These are phyloP conservation scores for Alternaria triticina DNA, from an alignment of 2,329 filamentous ascomycete species.

Conservation along the genomic window DNA sequence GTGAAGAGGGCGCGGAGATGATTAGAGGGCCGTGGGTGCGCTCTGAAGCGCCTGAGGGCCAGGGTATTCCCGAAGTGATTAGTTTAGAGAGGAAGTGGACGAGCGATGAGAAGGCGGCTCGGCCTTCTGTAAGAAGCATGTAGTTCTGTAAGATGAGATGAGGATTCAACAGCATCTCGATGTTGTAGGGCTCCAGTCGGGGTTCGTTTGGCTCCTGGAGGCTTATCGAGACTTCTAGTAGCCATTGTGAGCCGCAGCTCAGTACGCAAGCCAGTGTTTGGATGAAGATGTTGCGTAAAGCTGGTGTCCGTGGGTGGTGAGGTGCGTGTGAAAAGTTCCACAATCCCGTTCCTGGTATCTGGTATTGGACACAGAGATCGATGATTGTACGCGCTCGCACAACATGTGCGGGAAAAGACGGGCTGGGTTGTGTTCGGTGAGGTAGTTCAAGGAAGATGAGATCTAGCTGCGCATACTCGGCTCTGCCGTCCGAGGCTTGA, in stretches of 20 bases:
- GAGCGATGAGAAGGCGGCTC: slow-evolving; percentile 22
- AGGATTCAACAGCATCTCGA: slow-evolving; percentile 37
- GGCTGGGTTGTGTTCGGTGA: slow-evolving; percentile 35
- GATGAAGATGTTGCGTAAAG: slow-evolving; percentile 51
- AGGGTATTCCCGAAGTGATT: slow-evolving; percentile 42
- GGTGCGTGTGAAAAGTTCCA: slow-evolving; percentile 37
- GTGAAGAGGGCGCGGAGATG: slow-evolving; percentile 21
- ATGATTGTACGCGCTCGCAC: slow-evolving; percentile 45
- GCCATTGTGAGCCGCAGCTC: slow-evolving; percentile 49
- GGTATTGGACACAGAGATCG: slow-evolving; percentile 39
- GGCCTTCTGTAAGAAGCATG: slow-evolving; percentile 34
- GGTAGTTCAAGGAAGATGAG: slow-evolving; percentile 48
- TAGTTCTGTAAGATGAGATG: slow-evolving; percentile 48
- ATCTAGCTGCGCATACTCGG: slow-evolving; percentile 50
- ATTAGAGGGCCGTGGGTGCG: slow-evolving; percentile 41
- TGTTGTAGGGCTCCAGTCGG: slow-evolving; percentile 19
- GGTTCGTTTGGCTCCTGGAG: slow-evolving; percentile 24
- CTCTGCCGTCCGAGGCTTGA: slow-evolving; percentile 41
- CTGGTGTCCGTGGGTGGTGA: slow-evolving; percentile 43
- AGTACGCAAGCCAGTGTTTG: slow-evolving; percentile 52
- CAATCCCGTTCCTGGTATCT: slow-evolving; percentile 26
- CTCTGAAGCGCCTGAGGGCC: slow-evolving; percentile 39
- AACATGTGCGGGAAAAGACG: slow-evolving; percentile 33
- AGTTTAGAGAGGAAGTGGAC: slow-evolving; percentile 26
- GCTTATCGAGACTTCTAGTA: slow-evolving; percentile 42